Base-by-base conservation (phyloP, 2,329 filamentous ascomycete species). In the Penicillium nordicum region DNA sequence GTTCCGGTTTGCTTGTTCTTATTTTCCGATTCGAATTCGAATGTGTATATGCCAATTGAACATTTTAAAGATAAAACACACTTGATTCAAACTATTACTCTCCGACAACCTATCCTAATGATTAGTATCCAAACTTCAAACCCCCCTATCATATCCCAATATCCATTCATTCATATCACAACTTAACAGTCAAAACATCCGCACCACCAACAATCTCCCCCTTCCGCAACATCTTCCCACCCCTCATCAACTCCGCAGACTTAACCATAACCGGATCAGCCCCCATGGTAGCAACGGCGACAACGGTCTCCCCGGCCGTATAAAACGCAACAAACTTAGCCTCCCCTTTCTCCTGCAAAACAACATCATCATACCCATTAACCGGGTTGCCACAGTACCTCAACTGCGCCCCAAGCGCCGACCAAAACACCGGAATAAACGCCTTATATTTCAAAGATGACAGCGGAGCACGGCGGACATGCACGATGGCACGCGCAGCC, bases 341-440 rank as follows among this genome's bases (percentile, higher is more conserved):
- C 69, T 92, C 85, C 4, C 86, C 87, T 0, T 87, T 84, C 64
- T 89, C 93, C 49, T 89, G 83, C 11, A 99, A 66, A 1, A 97
- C 81, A 5, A 97, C 69, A 65, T 95, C 92, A 70, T 99, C 94
- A 78, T 85, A 97, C 0, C 93, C 93, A 52, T 84, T 83, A 0
- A 80, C 76, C 0, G 92, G 91, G 77, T 93, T 94, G 12, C 94
- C 94, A 69, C 92, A 96, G 80, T 99, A 99, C 44, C 94, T 85
- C 67, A 99, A 76, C 76, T 99, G 94, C 6, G 86, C 83, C 5
- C 92, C 91, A 5, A 99, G 78, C 0, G 94, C 94, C 1, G 91
- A 96, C 94, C 94, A 99, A 80, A 99, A 99, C 49, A 99, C 84
- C 0, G 94, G 94, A 56, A 94, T 93, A 75, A 96, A 97, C 2